Conservation (phyloP, 257 asterid species). For the Solanum chmielewskii region DNA sequence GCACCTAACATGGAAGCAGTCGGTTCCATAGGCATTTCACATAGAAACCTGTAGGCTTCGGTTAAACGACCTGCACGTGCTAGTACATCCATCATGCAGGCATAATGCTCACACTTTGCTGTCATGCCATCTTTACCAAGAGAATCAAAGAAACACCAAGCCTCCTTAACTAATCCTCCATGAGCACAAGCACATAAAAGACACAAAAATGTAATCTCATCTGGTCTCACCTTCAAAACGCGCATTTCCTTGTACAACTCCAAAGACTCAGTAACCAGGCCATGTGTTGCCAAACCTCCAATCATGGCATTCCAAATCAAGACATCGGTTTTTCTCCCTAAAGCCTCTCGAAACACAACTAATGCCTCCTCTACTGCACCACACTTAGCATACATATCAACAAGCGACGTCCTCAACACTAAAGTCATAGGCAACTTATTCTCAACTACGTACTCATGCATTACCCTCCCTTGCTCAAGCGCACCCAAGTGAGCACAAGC, state of each 20-base stretch:
- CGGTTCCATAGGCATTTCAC: constrained; percentile 38
- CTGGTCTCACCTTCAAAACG: constrained; percentile 16
- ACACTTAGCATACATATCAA: constrained; percentile 80
- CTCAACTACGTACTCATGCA: constrained; percentile 38
- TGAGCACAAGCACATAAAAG: constrained; percentile 64
- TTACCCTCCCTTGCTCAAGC: constrained; percentile 51
- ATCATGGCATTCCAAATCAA: constrained; percentile 68
- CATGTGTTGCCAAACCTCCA: constrained; percentile 83
- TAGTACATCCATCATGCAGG: constrained; percentile 71
- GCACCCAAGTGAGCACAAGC: constrained; percentile 81
- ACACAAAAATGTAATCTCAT: constrained; percentile 71
- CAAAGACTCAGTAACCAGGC: constrained; percentile 28
- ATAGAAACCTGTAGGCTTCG: constrained; percentile 36
- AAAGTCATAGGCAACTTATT: constrained; percentile 39
- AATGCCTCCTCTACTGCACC: constrained; percentile 59
- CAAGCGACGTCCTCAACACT: constrained; percentile 42
- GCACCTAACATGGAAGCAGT: constrained; percentile 67
- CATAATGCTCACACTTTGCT: constrained; percentile 57
- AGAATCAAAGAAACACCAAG: constrained; percentile 32
- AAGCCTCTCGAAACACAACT: constrained; percentile 34
- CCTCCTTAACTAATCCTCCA: constrained; percentile 62
- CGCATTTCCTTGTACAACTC: constrained; percentile 32
- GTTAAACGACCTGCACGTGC: constrained; percentile 60
- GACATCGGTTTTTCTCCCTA: constrained; percentile 28
- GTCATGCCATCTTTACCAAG: constrained; percentile 34